Evolutionary conservation across 768 basidiomycete genomes (phyloP).

Genomic region (Auriscalpium microsporum): DNA sequence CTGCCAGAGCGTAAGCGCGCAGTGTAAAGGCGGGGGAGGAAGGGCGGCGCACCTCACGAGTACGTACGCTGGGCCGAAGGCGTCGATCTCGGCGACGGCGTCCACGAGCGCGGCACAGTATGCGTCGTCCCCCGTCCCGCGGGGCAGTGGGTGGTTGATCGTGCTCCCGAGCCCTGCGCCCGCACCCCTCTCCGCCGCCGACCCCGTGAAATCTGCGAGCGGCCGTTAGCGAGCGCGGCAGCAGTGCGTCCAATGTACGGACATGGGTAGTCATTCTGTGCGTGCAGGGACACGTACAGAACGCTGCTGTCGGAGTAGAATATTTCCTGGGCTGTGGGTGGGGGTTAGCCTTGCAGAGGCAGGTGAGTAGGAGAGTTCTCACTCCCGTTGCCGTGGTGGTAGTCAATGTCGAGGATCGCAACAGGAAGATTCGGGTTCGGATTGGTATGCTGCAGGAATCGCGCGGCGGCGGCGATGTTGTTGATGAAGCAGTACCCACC

Average conservation of each 20-base stretch:
- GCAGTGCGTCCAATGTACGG: background rate
- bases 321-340: conserved; percentile 20
- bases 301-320: conserved; percentile 25
- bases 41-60: conserved; percentile 20
- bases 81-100: conserved; percentile 14
- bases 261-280: conserved; percentile 26
- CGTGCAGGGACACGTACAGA: conserved; percentile 26
- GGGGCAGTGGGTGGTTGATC: conserved; percentile 25
- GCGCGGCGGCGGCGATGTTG: conserved; percentile 25
- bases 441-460: conserved; percentile 16
- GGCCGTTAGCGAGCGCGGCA: background rate
- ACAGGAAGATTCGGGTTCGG: background rate
- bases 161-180: conserved; percentile 19
- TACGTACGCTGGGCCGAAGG: conserved; percentile 17
- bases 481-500: conserved; percentile 30
- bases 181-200: conserved; percentile 18
- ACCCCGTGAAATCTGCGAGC: conserved; percentile 24
- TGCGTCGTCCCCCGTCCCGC: conserved; percentile 17
- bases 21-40: background rate
- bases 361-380: background rate
- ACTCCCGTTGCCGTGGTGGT: conserved; percentile 31
- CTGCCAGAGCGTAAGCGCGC: conserved; percentile 9
- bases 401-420: conserved; percentile 30
- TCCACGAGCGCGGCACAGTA: conserved; percentile 19
- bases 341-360: background rate